Evolutionary conservation across 2,329 filamentous ascomycete genomes (phyloP), one percentile per base, ranked within the genome.

Genomic region (Davidsoniella virescens): DNA sequence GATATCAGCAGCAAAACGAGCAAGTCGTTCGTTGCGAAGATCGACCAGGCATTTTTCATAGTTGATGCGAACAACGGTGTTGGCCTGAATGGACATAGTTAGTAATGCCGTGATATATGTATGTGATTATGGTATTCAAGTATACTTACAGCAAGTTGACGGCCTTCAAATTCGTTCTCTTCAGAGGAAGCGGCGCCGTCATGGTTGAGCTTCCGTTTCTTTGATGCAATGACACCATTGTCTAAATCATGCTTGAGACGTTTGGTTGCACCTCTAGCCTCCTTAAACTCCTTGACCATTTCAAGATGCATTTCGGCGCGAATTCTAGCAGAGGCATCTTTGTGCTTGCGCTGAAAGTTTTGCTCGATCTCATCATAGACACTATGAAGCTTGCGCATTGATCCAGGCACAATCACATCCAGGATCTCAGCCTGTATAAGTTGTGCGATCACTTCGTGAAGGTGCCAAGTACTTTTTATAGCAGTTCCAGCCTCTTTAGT

Each of bases 41-140:
- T 84, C 80, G 8, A 95, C 84, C 5, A 82, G 70, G 53, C 87
- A 85, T 63, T 90, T 93, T 51, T 88, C 82, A 59, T 86, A 82
- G 61, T 94, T 95, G 50, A 95, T 70, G 25, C 82, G 78, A 45
- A 96, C 70, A 36, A 88, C 72, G 55, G 87, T 70, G 52, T 83
- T 75, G 46, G 78, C 74, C 80, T 93, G 60, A 9, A 44, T n/a
- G 18, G 1, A 51, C 6, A 2, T 6, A 17, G 57, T 64, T 57
- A 67, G 60, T 46, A 39, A 55, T 44, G 14, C n/a, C 40, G 20
- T 7, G 20, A 12, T n/a, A 26, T 14, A 12, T 7, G 7, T 41
- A 16, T 25, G 16, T 26, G 18, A 14, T 3, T 16, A 39, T n/a
- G 49, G 23, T 38, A 44, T 39, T 47, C 14, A 42, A 41, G 23